phyloP scores from a whole-genome alignment of 495 filamentous ascomycete species.

The Pyrenula aspistea region DNA sequence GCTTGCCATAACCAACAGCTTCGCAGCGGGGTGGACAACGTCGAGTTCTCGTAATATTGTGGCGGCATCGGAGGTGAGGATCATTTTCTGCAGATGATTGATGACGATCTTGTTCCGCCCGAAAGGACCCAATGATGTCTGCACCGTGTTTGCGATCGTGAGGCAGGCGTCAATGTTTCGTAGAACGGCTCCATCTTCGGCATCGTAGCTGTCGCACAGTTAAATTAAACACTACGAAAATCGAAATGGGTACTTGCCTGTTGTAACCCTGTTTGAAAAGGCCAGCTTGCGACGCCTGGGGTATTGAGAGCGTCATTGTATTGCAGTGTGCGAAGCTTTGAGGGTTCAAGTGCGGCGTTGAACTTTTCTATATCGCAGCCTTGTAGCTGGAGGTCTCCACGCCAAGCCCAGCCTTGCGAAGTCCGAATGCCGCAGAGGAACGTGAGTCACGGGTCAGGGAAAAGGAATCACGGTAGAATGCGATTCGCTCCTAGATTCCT shows the following conservation, averaged over 20 bases:
- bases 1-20: conserved; percentile 96
- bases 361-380: too few relatives aligned
- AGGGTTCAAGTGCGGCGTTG: neutral
- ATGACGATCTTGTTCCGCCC: conserved; percentile 99
- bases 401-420: too few relatives aligned
- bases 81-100: conserved; percentile 99
- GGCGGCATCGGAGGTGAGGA: conserved; percentile 93
- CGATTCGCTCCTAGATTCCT: too few relatives aligned
- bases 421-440: too few relatives aligned
- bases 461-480: too few relatives aligned
- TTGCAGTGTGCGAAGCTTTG: conserved; percentile 9
- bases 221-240: neutral
- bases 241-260: conserved; percentile 46
- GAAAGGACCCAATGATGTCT: conserved; percentile 92
- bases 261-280: conserved; percentile 97
- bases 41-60: conserved; percentile 96
- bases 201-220: conserved; percentile 60
- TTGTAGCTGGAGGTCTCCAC: too few relatives aligned
- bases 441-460: too few relatives aligned
- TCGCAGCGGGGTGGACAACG: conserved; percentile 96
- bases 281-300: conserved; percentile 78
- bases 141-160: conserved; percentile 88
- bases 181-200: conserved; percentile 96
- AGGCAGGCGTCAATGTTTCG: conserved; percentile 98
- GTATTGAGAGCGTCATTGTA: conserved; percentile 90